Evolutionary conservation across 441 rosid species (phyloP).

Genomic region (Adansonia madagascariensis): DNA sequence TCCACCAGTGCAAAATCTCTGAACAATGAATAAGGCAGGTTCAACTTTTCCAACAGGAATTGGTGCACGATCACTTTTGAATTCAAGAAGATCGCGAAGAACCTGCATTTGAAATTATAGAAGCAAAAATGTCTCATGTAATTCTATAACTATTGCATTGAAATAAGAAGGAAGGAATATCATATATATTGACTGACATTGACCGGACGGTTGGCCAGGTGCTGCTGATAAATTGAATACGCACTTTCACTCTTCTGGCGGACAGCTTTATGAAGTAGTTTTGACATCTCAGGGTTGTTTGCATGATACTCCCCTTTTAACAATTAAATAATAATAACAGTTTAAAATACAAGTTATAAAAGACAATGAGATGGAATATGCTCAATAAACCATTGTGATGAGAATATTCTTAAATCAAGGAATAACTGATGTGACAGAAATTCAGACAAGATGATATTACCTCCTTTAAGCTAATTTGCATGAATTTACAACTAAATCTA

Average conservation of each 20-base stretch:
- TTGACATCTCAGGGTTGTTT: slow-evolving; percentile 99
- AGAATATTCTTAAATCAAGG: slow-evolving; percentile 6
- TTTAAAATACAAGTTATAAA: slow-evolving; percentile 21
- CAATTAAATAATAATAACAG: slow-evolving; percentile 6
- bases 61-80: slow-evolving; percentile 87
- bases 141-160: slow-evolving; percentile 4
- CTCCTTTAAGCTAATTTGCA: slow-evolving; percentile 1
- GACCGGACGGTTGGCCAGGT: slow-evolving; percentile 94
- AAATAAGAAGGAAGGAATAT: slow-evolving; percentile 10
- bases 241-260: slow-evolving; percentile 98
- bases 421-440: not conserved
- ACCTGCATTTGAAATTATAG: slow-evolving; percentile 55
- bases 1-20: slow-evolving; percentile 98
- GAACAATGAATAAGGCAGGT: slow-evolving; percentile 83
- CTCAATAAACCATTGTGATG: not conserved
- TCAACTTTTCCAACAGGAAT: slow-evolving; percentile 95
- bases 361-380: not conserved
- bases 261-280: slow-evolving; percentile 96
- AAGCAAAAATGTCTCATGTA: slow-evolving; percentile 23
- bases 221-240: slow-evolving; percentile 91
- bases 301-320: slow-evolving; percentile 93
- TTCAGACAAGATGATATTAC: slow-evolving; percentile 18
- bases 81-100: slow-evolving; percentile 95
- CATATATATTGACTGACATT: slow-evolving; percentile 56
- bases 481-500: slow-evolving; percentile 8